phyloP scores from a whole-genome alignment of 2,329 filamentous ascomycete species.

The Diaporthe vaccinii region DNA sequence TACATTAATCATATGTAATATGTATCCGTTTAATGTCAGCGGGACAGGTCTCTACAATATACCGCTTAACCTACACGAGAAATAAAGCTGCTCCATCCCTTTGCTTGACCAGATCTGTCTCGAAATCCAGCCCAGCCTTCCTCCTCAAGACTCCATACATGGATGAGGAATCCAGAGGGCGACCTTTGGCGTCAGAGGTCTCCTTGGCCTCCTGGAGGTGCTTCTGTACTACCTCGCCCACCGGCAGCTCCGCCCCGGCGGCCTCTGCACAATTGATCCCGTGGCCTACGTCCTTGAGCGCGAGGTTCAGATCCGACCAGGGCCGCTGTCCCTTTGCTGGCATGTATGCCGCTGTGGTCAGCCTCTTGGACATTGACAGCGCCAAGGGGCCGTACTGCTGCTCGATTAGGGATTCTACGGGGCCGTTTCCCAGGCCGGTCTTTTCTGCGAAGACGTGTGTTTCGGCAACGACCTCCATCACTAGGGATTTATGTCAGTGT shows the following conservation, averaged over 20 bases:
- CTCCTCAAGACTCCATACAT: constrained; percentile 62
- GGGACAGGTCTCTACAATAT: no score
- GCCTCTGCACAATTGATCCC: constrained; percentile 59
- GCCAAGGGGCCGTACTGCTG: constrained; percentile 55
- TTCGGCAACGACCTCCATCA: constrained; percentile 67
- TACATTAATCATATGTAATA: no score
- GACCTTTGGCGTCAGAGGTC: constrained; percentile 54
- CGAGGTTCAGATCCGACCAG: constrained; percentile 63
- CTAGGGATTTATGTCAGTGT: constrained; percentile 60
- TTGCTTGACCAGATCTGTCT: constrained; percentile 53
- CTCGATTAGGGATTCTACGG: constrained; percentile 59
- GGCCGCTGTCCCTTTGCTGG: constrained; percentile 53
- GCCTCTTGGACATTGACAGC: constrained; percentile 53
- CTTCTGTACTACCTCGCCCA: constrained; percentile 58
- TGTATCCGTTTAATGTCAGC: no score
- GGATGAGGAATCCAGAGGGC: constrained; percentile 62
- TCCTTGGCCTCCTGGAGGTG: constrained; percentile 58
- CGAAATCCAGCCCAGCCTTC: constrained; percentile 59
- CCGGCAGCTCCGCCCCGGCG: constrained; percentile 54
- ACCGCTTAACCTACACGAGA: no score
- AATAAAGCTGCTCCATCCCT: constrained; percentile 44
- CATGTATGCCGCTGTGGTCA: constrained; percentile 56
- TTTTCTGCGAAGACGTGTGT: constrained; percentile 64
- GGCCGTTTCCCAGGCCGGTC: constrained; percentile 54
- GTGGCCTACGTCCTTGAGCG: constrained; percentile 66